phyloP scores from a whole-genome alignment of 495 filamentous ascomycete species.

The Talaromyces stipitatus region DNA sequence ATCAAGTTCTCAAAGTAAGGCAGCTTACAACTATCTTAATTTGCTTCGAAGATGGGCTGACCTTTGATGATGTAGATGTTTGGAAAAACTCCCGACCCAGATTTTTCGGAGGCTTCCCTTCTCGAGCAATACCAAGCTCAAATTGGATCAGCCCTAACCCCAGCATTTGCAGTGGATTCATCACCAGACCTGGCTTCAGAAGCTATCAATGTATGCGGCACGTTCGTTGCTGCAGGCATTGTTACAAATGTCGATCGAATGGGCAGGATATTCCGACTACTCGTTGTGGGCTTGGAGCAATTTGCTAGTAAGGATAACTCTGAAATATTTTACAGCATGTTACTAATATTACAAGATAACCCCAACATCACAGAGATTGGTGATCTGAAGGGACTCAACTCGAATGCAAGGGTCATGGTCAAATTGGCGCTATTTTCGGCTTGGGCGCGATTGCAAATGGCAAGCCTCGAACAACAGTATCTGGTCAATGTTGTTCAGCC shows the following conservation, averaged over 20 bases:
- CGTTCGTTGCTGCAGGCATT: conserved; percentile 93
- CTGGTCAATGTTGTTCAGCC: conserved; percentile 83
- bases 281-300: conserved; percentile 87
- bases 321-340: background rate
- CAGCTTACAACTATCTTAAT: background rate
- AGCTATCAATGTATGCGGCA: conserved; percentile 95
- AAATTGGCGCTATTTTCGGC: conserved; percentile 95
- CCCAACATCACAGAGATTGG: conserved; percentile 80
- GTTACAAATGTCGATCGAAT: conserved; percentile 97
- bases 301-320: conserved; percentile 55
- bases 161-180: conserved; percentile 91
- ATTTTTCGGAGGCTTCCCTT: conserved; percentile 90
- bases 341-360: conserved; percentile 35
- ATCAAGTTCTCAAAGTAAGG: conserved; percentile 69
- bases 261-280: conserved; percentile 89
- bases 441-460: conserved; percentile 97
- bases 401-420: conserved; percentile 97
- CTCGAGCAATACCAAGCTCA: conserved; percentile 98
- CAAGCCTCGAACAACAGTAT: conserved; percentile 87
- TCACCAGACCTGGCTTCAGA: conserved; percentile 92
- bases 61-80: conserved; percentile 57
- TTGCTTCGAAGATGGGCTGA: background rate
- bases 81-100: conserved; percentile 89
- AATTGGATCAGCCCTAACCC: conserved; percentile 92
- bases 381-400: conserved; percentile 85